These are phyloP conservation scores for Aristolochia californica DNA, from an alignment of 164 flowering plant genomes.

Conservation along the genomic window DNA sequence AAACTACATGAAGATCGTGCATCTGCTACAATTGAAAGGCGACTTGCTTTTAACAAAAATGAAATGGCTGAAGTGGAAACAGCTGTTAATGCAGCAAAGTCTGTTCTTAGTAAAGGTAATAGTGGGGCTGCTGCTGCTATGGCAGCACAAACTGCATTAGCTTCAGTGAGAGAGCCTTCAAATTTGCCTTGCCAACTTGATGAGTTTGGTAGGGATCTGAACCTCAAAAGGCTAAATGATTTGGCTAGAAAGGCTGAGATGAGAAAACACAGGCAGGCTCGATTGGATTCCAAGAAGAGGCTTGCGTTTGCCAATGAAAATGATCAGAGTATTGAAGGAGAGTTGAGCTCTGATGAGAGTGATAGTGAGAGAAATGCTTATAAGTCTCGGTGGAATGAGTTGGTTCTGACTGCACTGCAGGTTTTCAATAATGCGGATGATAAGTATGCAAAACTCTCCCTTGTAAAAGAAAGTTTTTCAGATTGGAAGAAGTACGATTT, in stretches of 20 bases:
- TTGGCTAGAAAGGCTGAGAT: slow-evolving; percentile 57
- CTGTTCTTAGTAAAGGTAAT: slow-evolving; percentile 49
- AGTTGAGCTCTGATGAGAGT: slow-evolving; percentile 95
- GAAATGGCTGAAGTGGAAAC: slow-evolving; percentile 83
- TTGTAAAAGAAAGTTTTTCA: slow-evolving; percentile 63
- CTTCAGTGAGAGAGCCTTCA: slow-evolving; percentile 34
- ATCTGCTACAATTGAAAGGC: slow-evolving; percentile 55
- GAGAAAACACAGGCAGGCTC: slow-evolving; percentile 44
- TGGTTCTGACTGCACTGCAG: slow-evolving; percentile 65
- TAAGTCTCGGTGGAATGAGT: slow-evolving; percentile 38
- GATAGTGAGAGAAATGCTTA: slow-evolving; percentile 73
- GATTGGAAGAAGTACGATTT: slow-evolving; percentile 63
- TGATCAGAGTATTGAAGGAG: slow-evolving; percentile 65
- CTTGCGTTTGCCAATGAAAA: slow-evolving; percentile 29
- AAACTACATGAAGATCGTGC: slow-evolving; percentile 80
- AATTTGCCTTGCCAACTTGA: slow-evolving; percentile 63
- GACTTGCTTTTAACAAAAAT: slow-evolving; percentile 67
- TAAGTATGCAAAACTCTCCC: slow-evolving; percentile 65
- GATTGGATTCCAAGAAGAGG: slow-evolving; percentile 47
- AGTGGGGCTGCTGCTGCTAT: slow-evolving; percentile 39
- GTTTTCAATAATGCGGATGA: slow-evolving; percentile 81
- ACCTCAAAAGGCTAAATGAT: slow-evolving; percentile 76
- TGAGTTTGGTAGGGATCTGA: slow-evolving; percentile 86
- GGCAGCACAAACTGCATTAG: slow-evolving; percentile 62
- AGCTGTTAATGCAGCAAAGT: slow-evolving; percentile 62